Evolutionary conservation across 805 yeast species (phyloP), one percentile per base, ranked within the genome.

Genomic region (Sungouiozyma ichnusensis): DNA sequence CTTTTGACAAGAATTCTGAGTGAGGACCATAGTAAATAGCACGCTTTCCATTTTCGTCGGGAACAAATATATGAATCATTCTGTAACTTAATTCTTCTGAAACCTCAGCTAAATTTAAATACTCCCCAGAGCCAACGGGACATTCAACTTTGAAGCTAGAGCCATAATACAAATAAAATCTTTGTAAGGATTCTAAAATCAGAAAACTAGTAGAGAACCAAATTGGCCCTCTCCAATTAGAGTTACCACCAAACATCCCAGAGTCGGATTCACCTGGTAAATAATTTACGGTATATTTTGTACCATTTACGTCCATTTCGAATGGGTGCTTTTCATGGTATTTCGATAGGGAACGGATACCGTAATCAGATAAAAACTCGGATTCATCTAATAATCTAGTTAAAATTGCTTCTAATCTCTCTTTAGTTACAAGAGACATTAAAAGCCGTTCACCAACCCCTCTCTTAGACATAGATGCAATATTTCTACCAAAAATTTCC

Each of bases 181-280:
- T 72, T 63, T 88, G 92, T 52, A 87, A 68, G 0, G 95, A 77
- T 67, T 87, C 97, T 44, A 87, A 85, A 36, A 87, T 67, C 47
- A 87, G 67, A 62, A 88, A 87, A 55, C 83, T 88, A 11, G 85
- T 85, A 16, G 97, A 95, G 71, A 87, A 85, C 97, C 97, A 87
- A 52, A 87, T 85, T 15, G 97, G 96, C 2, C 97, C 97, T 61
- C 97, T 74, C 97, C 97, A 87, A 64, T 87, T 88, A 16, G 95
- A 86, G 60, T 87, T 87, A 46, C 97, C 97, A 41, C 97, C 97
- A 71, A 87, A 87, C 76, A 88, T 75, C 4, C 95, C 95, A 5
- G 94, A 81, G 56, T 85, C 90, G 31, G 94, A 82, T 58, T 85
- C 95, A 27, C 94, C 95, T 3, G 94, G 81, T 40, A 86, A 72